Evolutionary conservation across 139 green algal species (phyloP).

Genomic region (Monoraphidium neglectum): DNA sequence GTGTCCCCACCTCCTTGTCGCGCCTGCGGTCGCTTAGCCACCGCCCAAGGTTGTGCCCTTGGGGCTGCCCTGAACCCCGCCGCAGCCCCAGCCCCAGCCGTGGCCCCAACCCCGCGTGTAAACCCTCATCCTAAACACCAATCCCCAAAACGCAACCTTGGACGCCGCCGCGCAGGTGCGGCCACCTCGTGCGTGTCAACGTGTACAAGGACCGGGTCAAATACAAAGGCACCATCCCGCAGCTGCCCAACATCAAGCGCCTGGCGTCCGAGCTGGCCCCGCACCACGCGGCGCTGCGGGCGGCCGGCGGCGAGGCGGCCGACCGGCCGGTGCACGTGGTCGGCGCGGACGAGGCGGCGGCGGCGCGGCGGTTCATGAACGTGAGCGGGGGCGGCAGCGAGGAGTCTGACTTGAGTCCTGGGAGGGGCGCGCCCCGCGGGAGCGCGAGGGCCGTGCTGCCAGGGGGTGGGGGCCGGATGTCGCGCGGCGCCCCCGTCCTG

Average conservation of each 20-base stretch:
- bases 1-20: too few species aligned
- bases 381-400: background rate
- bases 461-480: too few species aligned
- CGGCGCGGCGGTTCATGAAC: slow-evolving; percentile 41
- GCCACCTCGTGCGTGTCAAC: slow-evolving; percentile 78
- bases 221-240: slow-evolving; percentile 14
- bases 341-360: slow-evolving; percentile 37
- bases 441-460: too few species aligned
- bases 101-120: too few species aligned
- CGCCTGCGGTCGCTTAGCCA: too few species aligned
- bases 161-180: slow-evolving; percentile 32
- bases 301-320: background rate
- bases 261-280: slow-evolving; percentile 57
- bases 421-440: too few species aligned
- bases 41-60: too few species aligned
- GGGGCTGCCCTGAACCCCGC: too few species aligned
- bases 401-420: too few species aligned
- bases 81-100: too few species aligned
- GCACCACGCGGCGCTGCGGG: slow-evolving; percentile 55
- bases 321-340: slow-evolving; percentile 45
- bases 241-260: slow-evolving; percentile 49
- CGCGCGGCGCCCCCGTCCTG: too few species aligned
- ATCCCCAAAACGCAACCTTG: background rate
- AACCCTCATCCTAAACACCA: too few species aligned
- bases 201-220: slow-evolving; percentile 82